A percentile compares a stretch with the other conserved stretches of the same genome.
Conservation (phyloP, 2,329 filamentous ascomycete species). For the Trichoderma citrinoviride region DNA sequence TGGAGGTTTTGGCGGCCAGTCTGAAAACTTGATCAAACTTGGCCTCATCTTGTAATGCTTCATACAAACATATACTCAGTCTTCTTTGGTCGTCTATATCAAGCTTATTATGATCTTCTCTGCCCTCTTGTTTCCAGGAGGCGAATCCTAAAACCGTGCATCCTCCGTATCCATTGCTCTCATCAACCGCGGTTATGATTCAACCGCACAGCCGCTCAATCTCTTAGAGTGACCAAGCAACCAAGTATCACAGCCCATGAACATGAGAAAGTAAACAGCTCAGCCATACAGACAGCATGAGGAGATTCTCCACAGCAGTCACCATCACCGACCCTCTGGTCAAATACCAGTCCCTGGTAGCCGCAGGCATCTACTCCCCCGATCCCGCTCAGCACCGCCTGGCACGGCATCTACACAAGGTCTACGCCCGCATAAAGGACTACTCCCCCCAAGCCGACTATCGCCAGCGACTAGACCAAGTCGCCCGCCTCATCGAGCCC, state of each 20-base stretch:
- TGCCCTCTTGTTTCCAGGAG: background rate
- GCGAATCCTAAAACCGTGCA: too few species aligned
- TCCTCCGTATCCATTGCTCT: background rate
- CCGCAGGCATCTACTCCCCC: constrained; percentile 63
- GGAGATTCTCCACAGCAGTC: constrained; percentile 47
- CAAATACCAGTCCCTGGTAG: constrained; percentile 69
- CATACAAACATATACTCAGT: background rate
- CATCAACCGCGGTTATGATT: too few species aligned
- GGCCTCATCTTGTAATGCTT: background rate
- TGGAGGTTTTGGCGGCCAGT: too few species aligned
- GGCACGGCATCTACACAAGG: constrained; percentile 72
- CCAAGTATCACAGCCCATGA: background rate
- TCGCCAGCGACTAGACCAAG: constrained; percentile 59
- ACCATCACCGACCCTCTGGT: constrained; percentile 71
- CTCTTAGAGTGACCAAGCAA: background rate
- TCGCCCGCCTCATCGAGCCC: constrained; percentile 48
- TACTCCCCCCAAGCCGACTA: constrained; percentile 74
- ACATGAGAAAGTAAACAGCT: background rate
- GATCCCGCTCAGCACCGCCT: constrained; percentile 71
- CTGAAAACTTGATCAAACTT: background rate
- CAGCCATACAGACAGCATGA: constrained; percentile 28
- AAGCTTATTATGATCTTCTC: background rate
- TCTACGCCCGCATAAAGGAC: constrained; percentile 73
- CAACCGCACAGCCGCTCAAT: too few species aligned
- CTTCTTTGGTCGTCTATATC: background rate